A percentile compares a stretch with the other conserved stretches of the same genome.
Evolutionary conservation across 106 monocot species (phyloP).

Genomic region (Platanthera guangdongensis): DNA sequence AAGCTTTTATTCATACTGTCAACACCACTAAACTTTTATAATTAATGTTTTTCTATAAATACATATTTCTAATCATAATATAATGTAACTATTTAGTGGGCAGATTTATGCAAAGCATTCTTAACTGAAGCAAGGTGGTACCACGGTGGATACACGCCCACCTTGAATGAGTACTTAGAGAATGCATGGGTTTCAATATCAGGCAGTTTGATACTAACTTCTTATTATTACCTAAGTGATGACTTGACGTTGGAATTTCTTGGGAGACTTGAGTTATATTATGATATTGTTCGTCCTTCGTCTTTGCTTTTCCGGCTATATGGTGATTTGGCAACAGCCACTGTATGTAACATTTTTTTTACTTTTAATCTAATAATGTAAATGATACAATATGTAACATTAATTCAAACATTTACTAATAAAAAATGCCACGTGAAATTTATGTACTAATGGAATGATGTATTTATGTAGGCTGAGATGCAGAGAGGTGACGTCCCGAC

Average conservation of each 20-base stretch:
- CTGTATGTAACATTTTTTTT: not conserved
- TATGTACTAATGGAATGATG: too few species aligned
- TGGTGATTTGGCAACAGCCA: conserved; percentile 26
- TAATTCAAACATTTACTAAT: too few species aligned
- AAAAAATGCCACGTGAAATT: too few species aligned
- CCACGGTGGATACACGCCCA: conserved; percentile 9
- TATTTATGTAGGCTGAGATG: conserved; percentile 10
- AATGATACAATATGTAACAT: too few species aligned
- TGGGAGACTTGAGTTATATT: conserved; percentile 1
- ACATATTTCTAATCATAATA: not conserved
- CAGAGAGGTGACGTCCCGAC: conserved; percentile 10
- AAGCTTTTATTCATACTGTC: not conserved
- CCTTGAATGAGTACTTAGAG: conserved; percentile 20
- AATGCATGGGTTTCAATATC: conserved; percentile 20
- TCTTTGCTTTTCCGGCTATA: conserved; percentile 10
- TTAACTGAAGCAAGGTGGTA: conserved; percentile 24
- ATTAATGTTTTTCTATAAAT: too few species aligned
- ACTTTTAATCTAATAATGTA: too few species aligned
- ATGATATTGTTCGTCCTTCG: not conserved
- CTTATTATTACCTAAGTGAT: not conserved
- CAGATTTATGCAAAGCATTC: conserved; percentile 14
- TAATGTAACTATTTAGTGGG: conserved; percentile 11
- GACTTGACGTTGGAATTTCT: conserved; percentile 3
- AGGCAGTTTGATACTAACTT: not conserved
- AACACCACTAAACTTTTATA: too few species aligned